phyloP scores from a whole-genome alignment of 2,329 filamentous ascomycete genomes.

The Fusarium sp. region DNA sequence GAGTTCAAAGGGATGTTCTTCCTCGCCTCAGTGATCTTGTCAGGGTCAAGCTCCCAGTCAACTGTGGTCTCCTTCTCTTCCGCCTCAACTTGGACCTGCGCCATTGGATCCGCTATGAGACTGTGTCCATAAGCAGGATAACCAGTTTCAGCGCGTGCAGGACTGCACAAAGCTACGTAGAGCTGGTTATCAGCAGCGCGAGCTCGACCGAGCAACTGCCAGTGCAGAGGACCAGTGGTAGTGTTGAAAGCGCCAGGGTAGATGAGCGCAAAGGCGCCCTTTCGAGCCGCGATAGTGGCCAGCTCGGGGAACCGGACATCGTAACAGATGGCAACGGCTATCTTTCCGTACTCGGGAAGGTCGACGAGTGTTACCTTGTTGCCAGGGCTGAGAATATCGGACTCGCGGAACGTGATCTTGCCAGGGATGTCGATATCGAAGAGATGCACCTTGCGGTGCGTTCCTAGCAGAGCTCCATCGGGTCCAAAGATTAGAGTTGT shows the following conservation, averaged over 20 bases:
- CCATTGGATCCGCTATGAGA: slow-evolving; percentile 89
- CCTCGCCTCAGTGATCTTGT: slow-evolving; percentile 79
- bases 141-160: slow-evolving; percentile 79
- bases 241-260: slow-evolving; percentile 98
- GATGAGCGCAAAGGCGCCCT: slow-evolving; percentile 86
- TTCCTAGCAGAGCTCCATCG: slow-evolving; percentile 81
- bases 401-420: slow-evolving; percentile 92
- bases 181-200: slow-evolving; percentile 94
- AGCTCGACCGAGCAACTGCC: slow-evolving; percentile 84
- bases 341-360: slow-evolving; percentile 86
- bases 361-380: slow-evolving; percentile 89
- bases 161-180: slow-evolving; percentile 93
- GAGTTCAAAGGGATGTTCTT: slow-evolving; percentile 85
- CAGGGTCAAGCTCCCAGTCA: slow-evolving; percentile 76
- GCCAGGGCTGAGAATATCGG: slow-evolving; percentile 87
- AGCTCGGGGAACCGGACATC: slow-evolving; percentile 97
- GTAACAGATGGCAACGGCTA: slow-evolving; percentile 95
- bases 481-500: slow-evolving; percentile 88
- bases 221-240: slow-evolving; percentile 92
- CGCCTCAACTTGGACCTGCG: slow-evolving; percentile 81
- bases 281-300: slow-evolving; percentile 87
- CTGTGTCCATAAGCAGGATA: slow-evolving; percentile 97
- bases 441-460: slow-evolving; percentile 93
- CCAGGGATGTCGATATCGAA: slow-evolving; percentile 99
- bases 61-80: slow-evolving; percentile 84